Percentiles rank a stretch among this genome's conserved stretches.
phyloP scores from a whole-genome alignment of 225 moss, liverwort and hornwort species.

The Thuidium tamariscinum region DNA sequence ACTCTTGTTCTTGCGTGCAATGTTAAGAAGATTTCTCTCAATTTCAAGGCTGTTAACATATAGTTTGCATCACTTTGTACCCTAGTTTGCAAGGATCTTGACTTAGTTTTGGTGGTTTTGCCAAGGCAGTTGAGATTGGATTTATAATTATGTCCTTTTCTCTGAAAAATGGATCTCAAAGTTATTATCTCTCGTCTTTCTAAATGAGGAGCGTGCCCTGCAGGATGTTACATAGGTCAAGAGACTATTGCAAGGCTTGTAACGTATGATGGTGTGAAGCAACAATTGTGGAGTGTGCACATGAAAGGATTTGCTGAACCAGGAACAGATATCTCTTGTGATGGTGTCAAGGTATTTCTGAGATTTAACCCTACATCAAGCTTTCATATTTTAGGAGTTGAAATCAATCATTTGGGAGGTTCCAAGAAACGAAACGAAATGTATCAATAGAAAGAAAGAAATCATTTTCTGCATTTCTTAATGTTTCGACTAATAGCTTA shows the following conservation, averaged over 20 bases:
- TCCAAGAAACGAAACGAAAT: too few species aligned
- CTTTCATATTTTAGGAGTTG: neutral
- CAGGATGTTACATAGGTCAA: conserved; percentile 97
- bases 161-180: neutral
- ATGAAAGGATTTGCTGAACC: conserved; percentile 57
- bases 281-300: conserved; percentile 74
- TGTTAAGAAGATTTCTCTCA: neutral
- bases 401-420: neutral
- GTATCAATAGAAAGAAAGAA: neutral
- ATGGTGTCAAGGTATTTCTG: conserved; percentile 53
- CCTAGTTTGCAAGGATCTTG: neutral
- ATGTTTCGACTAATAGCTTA: neutral
- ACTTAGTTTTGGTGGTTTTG: neutral
- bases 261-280: conserved; percentile 83
- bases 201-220: neutral
- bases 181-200: neutral
- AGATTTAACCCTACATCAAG: neutral
- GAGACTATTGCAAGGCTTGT: conserved; percentile 91
- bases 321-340: conserved; percentile 34
- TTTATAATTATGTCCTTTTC: neutral
- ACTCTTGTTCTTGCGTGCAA: neutral
- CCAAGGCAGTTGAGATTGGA: neutral
- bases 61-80: neutral
- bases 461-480: neutral
- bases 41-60: neutral